These are phyloP conservation scores for Tremella fuciformis DNA, from an alignment of 768 basidiomycete genomes.

Conservation along the genomic window DNA sequence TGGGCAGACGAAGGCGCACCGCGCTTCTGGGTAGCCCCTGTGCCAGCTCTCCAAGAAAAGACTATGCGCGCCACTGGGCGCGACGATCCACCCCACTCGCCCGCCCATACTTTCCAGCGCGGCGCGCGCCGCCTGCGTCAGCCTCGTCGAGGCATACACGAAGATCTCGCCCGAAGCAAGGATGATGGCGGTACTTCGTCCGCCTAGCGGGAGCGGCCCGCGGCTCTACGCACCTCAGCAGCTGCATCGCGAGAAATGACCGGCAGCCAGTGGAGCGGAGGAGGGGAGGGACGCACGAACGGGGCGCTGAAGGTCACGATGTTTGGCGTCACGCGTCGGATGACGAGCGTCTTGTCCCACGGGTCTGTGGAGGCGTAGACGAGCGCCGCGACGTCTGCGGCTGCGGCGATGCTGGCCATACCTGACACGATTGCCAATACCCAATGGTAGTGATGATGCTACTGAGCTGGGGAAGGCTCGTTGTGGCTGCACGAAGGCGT, in stretches of 20 bases:
- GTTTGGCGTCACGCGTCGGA: constrained; percentile 46
- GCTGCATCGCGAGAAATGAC: no score
- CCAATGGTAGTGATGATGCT: no score
- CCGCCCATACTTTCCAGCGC: constrained; percentile 64
- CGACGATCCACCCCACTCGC: constrained; percentile 50
- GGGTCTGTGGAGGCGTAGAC: constrained; percentile 8
- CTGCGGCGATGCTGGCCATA: no score
- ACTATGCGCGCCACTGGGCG: constrained; percentile 52
- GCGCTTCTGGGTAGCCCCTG: constrained; percentile 23
- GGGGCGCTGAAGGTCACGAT: constrained; percentile 53
- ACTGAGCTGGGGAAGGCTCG: no score
- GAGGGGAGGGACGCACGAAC: constrained; percentile 35
- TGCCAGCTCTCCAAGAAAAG: constrained; percentile 42
- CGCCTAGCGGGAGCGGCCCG: constrained; percentile 70
- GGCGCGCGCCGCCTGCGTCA: constrained; percentile 63
- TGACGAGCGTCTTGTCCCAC: constrained; percentile 47
- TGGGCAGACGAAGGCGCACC: constrained; percentile 13
- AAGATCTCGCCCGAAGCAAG: constrained; percentile 67
- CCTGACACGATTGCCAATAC: no score
- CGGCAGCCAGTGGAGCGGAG: no score
- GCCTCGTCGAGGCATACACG: constrained; percentile 75
- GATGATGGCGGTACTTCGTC: constrained; percentile 75
- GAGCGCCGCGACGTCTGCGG: no score
- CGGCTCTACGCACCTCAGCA: no score
- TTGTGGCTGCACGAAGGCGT: no score